Conservation (phyloP, 495 filamentous ascomycete genomes). For the Penicillium maclennaniae region DNA sequence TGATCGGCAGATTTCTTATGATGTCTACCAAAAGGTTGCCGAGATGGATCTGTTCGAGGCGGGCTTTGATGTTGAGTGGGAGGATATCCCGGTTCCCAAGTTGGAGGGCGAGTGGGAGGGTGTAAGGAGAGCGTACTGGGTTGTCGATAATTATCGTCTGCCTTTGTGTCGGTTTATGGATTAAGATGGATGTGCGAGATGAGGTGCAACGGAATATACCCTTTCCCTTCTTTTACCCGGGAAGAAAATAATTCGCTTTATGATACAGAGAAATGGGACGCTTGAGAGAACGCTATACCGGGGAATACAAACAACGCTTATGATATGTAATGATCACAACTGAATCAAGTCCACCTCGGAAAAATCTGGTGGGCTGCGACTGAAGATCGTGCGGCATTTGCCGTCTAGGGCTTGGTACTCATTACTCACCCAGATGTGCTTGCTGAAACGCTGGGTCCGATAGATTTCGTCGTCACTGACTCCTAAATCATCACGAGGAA, state of each 20-base stretch:
- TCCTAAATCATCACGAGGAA: slow-evolving; percentile 86
- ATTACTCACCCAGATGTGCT: slow-evolving; percentile 91
- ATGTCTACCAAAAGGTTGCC: slow-evolving; percentile 89
- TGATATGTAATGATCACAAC: slow-evolving; percentile 45
- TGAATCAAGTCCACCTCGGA: slow-evolving; percentile 86
- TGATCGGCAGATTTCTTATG: slow-evolving; percentile 87
- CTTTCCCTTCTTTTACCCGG: not conserved
- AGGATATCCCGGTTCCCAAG: slow-evolving; percentile 66
- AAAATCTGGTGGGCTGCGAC: slow-evolving; percentile 86
- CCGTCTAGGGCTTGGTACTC: slow-evolving; percentile 82
- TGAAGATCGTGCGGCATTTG: slow-evolving; percentile 81
- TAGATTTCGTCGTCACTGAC: slow-evolving; percentile 87
- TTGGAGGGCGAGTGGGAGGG: slow-evolving; percentile 74
- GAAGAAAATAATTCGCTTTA: slow-evolving; percentile 11
- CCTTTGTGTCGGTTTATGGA: slow-evolving; percentile 62
- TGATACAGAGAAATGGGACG: slow-evolving; percentile 21
- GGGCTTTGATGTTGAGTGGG: slow-evolving; percentile 86
- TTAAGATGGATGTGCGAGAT: slow-evolving; percentile 23
- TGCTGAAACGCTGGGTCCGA: slow-evolving; percentile 69
- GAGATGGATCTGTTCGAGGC: slow-evolving; percentile 92
- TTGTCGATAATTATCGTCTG: slow-evolving; percentile 67
- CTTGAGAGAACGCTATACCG: slow-evolving; percentile 21
- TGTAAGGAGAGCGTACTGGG: slow-evolving; percentile 84
- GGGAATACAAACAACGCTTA: slow-evolving; percentile 13
- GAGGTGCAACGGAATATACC: not conserved